Conservation (phyloP, 441 rosid species). For the Adansonia rubrostipa region DNA sequence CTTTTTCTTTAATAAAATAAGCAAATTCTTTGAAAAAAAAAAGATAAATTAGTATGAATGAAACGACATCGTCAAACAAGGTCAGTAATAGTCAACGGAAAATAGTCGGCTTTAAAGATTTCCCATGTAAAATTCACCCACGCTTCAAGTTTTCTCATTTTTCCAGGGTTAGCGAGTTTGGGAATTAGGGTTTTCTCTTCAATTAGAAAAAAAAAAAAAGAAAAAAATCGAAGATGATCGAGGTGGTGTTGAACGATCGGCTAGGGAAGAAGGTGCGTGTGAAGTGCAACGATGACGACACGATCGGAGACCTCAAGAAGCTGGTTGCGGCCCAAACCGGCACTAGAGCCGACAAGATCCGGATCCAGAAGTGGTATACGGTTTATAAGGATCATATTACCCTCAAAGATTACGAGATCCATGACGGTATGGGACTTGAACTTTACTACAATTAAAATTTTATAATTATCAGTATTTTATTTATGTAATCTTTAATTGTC, state of each 20-base stretch:
- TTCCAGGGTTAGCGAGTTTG: background rate
- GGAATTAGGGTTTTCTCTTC: constrained; percentile 15
- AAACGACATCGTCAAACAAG: background rate
- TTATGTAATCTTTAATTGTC: background rate
- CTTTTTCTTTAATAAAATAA: too few relatives aligned
- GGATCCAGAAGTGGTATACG: constrained; percentile 77
- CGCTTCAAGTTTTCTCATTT: background rate
- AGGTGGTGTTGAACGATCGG: constrained; percentile 74
- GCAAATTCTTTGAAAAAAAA: too few relatives aligned
- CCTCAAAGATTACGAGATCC: constrained; percentile 59
- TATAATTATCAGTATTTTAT: background rate
- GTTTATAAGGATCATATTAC: constrained; percentile 59
- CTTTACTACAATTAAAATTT: constrained; percentile 45
- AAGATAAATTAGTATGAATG: too few relatives aligned
- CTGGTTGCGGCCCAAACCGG: constrained; percentile 82
- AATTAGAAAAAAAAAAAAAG: background rate
- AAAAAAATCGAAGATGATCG: constrained; percentile 48
- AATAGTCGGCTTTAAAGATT: background rate
- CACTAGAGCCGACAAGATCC: constrained; percentile 62
- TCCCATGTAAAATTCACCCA: background rate
- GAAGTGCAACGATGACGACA: constrained; percentile 78
- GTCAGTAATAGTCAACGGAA: background rate
- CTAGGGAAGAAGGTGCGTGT: constrained; percentile 78
- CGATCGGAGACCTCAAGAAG: constrained; percentile 77
- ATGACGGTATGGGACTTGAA: constrained; percentile 59